These are phyloP conservation scores for Solanum paucissectum DNA, from an alignment of 257 asterid genomes.

Conservation along the genomic window DNA sequence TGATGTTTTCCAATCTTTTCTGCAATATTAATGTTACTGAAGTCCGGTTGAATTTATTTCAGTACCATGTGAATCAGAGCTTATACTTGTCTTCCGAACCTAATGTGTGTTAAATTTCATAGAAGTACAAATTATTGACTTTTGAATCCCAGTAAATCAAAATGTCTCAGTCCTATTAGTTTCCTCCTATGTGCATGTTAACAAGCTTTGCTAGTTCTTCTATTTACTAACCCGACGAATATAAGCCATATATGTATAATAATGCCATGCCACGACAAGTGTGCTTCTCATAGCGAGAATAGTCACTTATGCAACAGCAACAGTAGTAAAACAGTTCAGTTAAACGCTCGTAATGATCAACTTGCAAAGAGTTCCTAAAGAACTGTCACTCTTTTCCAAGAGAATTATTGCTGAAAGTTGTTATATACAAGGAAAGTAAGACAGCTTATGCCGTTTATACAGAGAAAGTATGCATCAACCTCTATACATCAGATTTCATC, in stretches of 20 bases:
- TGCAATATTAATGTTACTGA: not conserved
- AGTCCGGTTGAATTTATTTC: not conserved
- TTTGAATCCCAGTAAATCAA: not conserved
- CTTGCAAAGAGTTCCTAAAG: not conserved
- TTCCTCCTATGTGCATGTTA: not conserved
- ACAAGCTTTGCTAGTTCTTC: not conserved
- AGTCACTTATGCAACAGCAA: not conserved
- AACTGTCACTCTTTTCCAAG: not conserved
- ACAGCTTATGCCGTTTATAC: not conserved
- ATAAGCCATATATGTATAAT: not conserved
- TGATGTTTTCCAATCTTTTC: not conserved
- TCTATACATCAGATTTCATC: not conserved
- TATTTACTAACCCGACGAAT: not conserved
- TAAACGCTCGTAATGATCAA: not conserved
- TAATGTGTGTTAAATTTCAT: not conserved
- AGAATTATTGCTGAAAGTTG: not conserved
- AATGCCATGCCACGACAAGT: not conserved
- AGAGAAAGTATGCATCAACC: not conserved
- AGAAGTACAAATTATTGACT: not conserved
- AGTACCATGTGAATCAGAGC: not conserved
- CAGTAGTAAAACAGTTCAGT: not conserved
- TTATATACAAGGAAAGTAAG: not conserved
- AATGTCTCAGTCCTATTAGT: not conserved
- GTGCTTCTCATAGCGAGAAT: not conserved
- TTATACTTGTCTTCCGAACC: not conserved